phyloP scores from a whole-genome alignment of 2,329 filamentous ascomycete genomes.

The Endocalyx cinctus region DNA sequence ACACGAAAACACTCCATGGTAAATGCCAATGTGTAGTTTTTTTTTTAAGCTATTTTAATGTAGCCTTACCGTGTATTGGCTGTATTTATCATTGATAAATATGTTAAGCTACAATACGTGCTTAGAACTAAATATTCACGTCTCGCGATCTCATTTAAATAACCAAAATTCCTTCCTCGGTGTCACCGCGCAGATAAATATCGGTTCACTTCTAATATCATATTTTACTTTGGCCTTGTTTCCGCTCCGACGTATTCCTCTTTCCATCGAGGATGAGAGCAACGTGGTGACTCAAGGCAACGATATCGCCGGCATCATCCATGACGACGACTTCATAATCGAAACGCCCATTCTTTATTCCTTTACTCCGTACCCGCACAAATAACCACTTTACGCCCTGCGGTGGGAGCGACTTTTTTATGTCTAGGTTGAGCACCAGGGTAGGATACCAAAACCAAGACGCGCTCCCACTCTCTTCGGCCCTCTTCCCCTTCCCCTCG shows the following conservation, averaged over 20 bases:
- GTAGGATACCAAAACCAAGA: constrained; percentile 65
- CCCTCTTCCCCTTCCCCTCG: neutral
- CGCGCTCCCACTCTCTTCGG: no score
- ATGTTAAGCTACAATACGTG: no score
- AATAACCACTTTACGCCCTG: constrained; percentile 65
- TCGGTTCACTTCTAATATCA: constrained; percentile 9
- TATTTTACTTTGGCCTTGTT: constrained; percentile 8
- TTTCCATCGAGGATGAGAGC: constrained; percentile 22
- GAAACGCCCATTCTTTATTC: constrained; percentile 17
- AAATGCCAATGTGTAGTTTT: no score
- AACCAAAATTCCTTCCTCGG: no score
- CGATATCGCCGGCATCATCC: constrained; percentile 21
- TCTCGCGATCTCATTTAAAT: no score
- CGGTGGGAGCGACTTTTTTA: constrained; percentile 64
- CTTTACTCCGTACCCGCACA: constrained; percentile 40
- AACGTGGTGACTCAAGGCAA: constrained; percentile 28
- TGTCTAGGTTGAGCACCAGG: constrained; percentile 61
- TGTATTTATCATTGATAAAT: no score
- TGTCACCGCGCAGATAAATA: constrained; percentile 2
- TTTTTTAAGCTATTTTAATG: no score
- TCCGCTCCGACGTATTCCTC: constrained; percentile 21
- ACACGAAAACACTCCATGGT: no score
- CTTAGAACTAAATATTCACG: no score
- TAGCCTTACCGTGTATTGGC: no score
- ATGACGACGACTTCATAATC: constrained; percentile 26